These are phyloP conservation scores for Trichoderma semiorbis DNA, from an alignment of 2,329 filamentous ascomycete species.

Conservation along the genomic window DNA sequence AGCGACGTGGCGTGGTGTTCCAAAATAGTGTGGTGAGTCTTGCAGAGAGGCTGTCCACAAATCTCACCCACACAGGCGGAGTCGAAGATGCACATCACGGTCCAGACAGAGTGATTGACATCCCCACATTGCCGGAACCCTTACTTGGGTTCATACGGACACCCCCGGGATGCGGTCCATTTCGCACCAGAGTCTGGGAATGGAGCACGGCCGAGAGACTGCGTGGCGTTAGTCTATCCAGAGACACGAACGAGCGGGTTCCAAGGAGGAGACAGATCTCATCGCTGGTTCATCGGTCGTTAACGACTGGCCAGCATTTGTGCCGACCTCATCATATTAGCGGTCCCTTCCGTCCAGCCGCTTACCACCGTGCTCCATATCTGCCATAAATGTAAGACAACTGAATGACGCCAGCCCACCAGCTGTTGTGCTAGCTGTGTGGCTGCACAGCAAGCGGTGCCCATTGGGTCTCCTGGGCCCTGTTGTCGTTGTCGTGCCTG, in stretches of 20 bases:
- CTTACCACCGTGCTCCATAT: constrained; percentile 6
- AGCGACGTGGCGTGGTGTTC: constrained; percentile 10
- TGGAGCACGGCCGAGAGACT: background rate
- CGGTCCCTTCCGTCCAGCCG: constrained; percentile 19
- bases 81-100: constrained; percentile 20
- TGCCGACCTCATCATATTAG: constrained; percentile 14
- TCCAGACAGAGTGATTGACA: constrained; percentile 20
- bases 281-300: constrained; percentile 17
- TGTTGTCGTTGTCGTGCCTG: background rate
- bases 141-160: background rate
- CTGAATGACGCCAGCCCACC: background rate
- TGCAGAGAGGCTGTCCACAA: constrained; percentile 13
- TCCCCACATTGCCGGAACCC: constrained; percentile 12
- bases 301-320: constrained; percentile 13
- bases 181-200: background rate
- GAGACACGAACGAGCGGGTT: constrained; percentile 13
- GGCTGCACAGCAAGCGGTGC: background rate
- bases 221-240: constrained; percentile 13
- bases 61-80: constrained; percentile 18
- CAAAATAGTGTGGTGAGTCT: constrained; percentile 12
- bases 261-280: constrained; percentile 10
- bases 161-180: background rate
- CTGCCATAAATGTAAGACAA: background rate
- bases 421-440: background rate
- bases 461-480: background rate